These are phyloP conservation scores for Melocanna baccifera DNA, from an alignment of 176 grass and related monocot species.

Conservation along the genomic window DNA sequence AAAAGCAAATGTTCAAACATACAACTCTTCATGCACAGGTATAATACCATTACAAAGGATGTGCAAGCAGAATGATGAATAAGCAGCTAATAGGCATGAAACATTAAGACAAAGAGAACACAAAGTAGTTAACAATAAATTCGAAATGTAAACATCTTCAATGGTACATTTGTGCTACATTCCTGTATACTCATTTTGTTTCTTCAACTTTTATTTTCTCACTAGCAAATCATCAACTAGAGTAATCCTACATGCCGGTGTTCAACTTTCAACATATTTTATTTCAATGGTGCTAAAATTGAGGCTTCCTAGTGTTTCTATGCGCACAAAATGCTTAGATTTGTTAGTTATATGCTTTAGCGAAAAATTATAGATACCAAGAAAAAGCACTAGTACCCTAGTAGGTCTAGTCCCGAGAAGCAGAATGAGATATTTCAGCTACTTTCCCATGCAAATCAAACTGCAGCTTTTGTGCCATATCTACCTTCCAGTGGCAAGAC, in stretches of 20 bases:
- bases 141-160: background rate
- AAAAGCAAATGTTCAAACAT: background rate
- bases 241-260: background rate
- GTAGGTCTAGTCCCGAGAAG: background rate
- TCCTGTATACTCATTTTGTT: background rate
- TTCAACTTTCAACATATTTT: constrained; percentile 14
- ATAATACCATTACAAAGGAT: background rate
- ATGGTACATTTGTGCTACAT: background rate
- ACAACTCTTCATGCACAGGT: constrained; percentile 15
- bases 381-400: background rate
- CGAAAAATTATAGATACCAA: background rate
- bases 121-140: background rate
- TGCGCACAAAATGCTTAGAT: background rate
- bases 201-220: background rate
- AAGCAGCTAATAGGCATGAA: background rate
- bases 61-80: constrained; percentile 1
- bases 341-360: background rate
- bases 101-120: background rate
- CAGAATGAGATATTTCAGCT: constrained; percentile 11
- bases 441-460: constrained; percentile 3
- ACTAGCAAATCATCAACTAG: constrained; percentile 14
- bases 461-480: background rate
- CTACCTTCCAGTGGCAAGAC: background rate
- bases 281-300: background rate
- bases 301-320: background rate